Base-by-base conservation (phyloP, 768 basidiomycete genomes). In the Suillus decipiens region DNA sequence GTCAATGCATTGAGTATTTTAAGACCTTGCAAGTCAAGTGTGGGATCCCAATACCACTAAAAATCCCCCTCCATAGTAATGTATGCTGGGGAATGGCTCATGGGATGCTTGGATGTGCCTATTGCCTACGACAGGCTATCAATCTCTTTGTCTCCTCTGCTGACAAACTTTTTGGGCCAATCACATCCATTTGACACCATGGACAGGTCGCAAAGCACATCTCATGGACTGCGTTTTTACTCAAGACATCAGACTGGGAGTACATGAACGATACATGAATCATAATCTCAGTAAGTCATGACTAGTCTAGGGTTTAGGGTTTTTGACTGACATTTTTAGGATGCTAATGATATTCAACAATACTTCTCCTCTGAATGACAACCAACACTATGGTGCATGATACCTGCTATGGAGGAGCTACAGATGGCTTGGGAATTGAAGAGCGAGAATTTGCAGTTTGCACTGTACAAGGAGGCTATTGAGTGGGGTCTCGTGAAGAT, bases 341-440 rank as follows among this genome's bases (percentile, higher is more conserved):
- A 75, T 22, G 64, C 69, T 1, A 71, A 76, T 17, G 12, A 59
- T 14, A 64, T 71, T 9, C 73, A 74, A 33, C 73, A 75, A 7
- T 28, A 45, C 24, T 75, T 77, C 57, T 76, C 71, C 0, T 59
- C 71, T 0, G 69, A 74, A 14, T 14, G 60, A 4, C 60, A 63
- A 1, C 69, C 69, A 1, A 76, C 72, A 0, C 66, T 78, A 1
- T 75, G 66, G 61, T 61, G 41, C 12, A 68, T 66, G 0, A 70
- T 77, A 10, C 73, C 72, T 6, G 66, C 69, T 1, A 42, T 77
- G 17, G 71, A 77, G 41, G 62, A 69, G 1, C 67, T 77, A 0
- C 71, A 66, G 12, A 66, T 66, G 0, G 65, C 66, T 1, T 76
- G 73, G 75, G 73, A 76, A 22, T 60, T 36, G 9, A 76, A 75